These are phyloP conservation scores for Suillus occidentalis DNA, from an alignment of 768 basidiomycete genomes.

Conservation along the genomic window DNA sequence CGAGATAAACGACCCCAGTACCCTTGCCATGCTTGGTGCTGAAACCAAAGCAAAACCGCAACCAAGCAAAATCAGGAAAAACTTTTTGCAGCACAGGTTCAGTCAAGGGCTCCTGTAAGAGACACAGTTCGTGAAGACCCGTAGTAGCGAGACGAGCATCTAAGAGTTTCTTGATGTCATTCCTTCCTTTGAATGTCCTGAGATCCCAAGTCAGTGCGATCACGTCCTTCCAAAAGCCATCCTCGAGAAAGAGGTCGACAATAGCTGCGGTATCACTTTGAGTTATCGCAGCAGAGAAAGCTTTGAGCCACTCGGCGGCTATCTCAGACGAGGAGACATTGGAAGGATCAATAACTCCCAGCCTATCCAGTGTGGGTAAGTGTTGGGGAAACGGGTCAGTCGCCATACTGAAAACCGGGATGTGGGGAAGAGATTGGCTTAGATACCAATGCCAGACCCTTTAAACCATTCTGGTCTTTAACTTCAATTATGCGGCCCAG, in stretches of 20 bases:
- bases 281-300: conserved; percentile 23
- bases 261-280: conserved; percentile 18
- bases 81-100: conserved; percentile 36
- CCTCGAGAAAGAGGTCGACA: conserved; percentile 28
- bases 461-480: neutral
- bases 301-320: conserved; percentile 26
- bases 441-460: neutral
- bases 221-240: conserved; percentile 52
- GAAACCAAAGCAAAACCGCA: conserved; percentile 58
- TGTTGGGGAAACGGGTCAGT: conserved; percentile 19
- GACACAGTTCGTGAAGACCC: conserved; percentile 17
- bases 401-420: neutral
- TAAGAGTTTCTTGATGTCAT: conserved; percentile 40
- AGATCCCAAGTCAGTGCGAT: conserved; percentile 58
- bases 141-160: conserved; percentile 36
- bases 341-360: conserved; percentile 24
- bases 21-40: conserved; percentile 48
- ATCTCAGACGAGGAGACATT: conserved; percentile 19
- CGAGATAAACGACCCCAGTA: conserved; percentile 53
- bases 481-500: too few species aligned
- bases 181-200: conserved; percentile 44
- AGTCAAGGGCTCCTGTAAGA: conserved; percentile 24
- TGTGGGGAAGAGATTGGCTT: neutral
- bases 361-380: conserved; percentile 30
- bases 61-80: conserved; percentile 57